These are phyloP conservation scores for Oryza meyeriana DNA, from an alignment of 176 grass and related monocot species.

Conservation along the genomic window DNA sequence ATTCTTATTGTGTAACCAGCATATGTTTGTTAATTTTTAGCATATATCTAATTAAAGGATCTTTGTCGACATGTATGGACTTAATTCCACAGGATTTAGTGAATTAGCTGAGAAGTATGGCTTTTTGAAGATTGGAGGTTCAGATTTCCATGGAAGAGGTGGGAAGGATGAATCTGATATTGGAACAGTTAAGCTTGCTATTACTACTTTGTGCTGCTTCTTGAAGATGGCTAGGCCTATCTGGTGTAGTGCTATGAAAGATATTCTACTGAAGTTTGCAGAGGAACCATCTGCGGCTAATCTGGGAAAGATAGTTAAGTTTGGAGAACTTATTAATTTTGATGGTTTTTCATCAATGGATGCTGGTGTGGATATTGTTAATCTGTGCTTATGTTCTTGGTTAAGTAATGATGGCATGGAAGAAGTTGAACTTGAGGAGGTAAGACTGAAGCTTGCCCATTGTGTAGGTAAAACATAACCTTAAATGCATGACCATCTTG, in stretches of 20 bases:
- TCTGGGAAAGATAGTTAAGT: conserved; percentile 65
- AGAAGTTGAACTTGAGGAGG: conserved; percentile 57
- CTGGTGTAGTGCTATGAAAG: conserved; percentile 80
- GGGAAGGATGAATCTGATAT: conserved; percentile 77
- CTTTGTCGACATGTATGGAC: not conserved
- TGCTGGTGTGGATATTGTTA: conserved; percentile 50
- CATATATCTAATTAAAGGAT: conserved; percentile 10
- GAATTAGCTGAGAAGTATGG: conserved; percentile 73
- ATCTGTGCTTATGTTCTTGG: conserved; percentile 73
- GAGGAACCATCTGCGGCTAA: conserved; percentile 63
- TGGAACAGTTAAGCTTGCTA: conserved; percentile 68
- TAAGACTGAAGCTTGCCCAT: conserved; percentile 55
- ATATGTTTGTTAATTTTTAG: conserved; percentile 26
- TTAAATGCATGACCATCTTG: conserved; percentile 19
- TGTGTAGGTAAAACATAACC: conserved; percentile 33
- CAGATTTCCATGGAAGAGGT: conserved; percentile 93
- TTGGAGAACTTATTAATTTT: conserved; percentile 41
- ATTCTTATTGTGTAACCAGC: not conserved
- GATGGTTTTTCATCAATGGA: conserved; percentile 14
- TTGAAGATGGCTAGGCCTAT: conserved; percentile 73
- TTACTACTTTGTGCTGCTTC: conserved; percentile 58
- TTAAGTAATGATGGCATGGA: conserved; percentile 59
- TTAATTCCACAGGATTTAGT: conserved; percentile 55
- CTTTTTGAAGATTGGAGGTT: conserved; percentile 90
- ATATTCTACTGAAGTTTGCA: conserved; percentile 61